Conservation (phyloP, 805 yeast species). For the Wickerhamiella occidentalis region DNA sequence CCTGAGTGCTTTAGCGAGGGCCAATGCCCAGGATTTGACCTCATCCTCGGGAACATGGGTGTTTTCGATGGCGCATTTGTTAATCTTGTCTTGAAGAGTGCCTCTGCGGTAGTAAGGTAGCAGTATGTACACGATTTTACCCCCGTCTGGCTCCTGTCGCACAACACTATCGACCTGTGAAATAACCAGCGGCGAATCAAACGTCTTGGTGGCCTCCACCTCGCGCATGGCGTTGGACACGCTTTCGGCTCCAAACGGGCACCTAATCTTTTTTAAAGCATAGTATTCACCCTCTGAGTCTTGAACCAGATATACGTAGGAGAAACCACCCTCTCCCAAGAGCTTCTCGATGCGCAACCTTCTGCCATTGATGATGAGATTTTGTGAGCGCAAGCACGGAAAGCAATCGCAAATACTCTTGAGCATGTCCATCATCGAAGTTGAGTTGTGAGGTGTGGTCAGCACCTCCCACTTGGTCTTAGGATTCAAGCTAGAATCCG, state of each 20-base stretch:
- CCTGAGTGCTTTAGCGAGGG: slow-evolving; percentile 61
- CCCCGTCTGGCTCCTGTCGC: slow-evolving; percentile 64
- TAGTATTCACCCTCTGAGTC: slow-evolving; percentile 36
- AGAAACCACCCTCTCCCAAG: slow-evolving; percentile 85
- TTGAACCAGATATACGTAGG: slow-evolving; percentile 72
- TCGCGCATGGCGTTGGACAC: slow-evolving; percentile 66
- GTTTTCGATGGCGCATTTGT: slow-evolving; percentile 46
- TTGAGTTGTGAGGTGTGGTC: not conserved
- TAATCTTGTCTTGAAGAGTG: slow-evolving; percentile 72
- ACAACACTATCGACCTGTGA: slow-evolving; percentile 59
- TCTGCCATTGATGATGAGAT: slow-evolving; percentile 40
- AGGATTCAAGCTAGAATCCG: too few species aligned
- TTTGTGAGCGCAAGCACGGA: slow-evolving; percentile 7
- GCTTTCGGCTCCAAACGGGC: slow-evolving; percentile 75
- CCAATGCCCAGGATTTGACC: slow-evolving; percentile 48
- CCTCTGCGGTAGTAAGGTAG: slow-evolving; percentile 67
- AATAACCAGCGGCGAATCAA: slow-evolving; percentile 53
- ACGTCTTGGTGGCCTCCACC: slow-evolving; percentile 60
- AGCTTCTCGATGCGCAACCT: slow-evolving; percentile 52
- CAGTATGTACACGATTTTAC: slow-evolving; percentile 63
- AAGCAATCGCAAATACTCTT: slow-evolving; percentile 3
- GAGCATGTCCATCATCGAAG: not conserved
- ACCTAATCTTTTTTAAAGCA: slow-evolving; percentile 76
- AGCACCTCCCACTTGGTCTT: too few species aligned
- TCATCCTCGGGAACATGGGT: slow-evolving; percentile 47